These are phyloP conservation scores for Rhodotorula mucilaginosa DNA, from an alignment of 1,284 basidiomycete genomes.

Conservation along the genomic window DNA sequence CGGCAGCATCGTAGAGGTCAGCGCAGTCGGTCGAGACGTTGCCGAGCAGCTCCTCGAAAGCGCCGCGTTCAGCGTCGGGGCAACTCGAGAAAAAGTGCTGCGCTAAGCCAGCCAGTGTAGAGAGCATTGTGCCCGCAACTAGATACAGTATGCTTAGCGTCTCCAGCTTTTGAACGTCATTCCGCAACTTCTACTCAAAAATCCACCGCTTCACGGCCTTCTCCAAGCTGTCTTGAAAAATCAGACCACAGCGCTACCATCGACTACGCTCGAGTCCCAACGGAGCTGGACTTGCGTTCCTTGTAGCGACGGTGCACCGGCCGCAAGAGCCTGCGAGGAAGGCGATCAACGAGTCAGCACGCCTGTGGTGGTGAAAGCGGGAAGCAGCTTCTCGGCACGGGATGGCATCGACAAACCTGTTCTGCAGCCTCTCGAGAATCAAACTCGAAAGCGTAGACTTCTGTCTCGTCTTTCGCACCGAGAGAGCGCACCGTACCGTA, in stretches of 20 bases:
- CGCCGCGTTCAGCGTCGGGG: no score
- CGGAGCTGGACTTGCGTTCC: background rate
- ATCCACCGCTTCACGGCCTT: no score
- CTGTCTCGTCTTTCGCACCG: background rate
- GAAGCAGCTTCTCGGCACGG: background rate
- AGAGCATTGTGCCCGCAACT: no score
- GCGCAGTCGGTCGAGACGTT: background rate
- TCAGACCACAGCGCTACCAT: background rate
- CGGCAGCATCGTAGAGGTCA: conserved; percentile 13
- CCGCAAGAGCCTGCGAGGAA: background rate
- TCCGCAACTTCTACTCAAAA: no score
- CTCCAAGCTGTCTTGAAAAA: no score
- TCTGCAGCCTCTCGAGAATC: conserved; percentile 7
- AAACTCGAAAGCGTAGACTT: conserved; percentile 6
- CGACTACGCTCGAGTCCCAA: background rate
- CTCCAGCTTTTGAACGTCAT: no score
- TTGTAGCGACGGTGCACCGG: background rate
- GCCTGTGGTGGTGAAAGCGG: background rate
- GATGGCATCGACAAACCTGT: background rate
- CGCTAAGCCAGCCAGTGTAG: no score
- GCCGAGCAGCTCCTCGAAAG: no score
- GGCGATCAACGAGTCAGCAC: background rate
- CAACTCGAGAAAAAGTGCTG: no score
- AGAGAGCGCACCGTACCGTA: conserved; percentile 1
- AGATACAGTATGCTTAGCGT: no score